phyloP scores from a whole-genome alignment of 202 grass and related monocot species.

The Setaria viridis region DNA sequence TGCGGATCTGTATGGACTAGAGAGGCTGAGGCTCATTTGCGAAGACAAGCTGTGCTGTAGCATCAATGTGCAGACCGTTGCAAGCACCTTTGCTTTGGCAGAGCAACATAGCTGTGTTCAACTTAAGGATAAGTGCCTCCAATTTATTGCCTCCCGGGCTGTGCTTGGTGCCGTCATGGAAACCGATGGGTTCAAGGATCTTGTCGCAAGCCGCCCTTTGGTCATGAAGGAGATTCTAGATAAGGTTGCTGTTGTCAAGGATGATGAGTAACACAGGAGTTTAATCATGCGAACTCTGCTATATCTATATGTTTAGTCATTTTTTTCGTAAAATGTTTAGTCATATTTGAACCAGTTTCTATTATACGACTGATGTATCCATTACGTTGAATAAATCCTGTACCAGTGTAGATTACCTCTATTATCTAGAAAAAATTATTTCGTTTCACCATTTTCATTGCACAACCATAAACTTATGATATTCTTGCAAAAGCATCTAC shows the following conservation, averaged over 20 bases:
- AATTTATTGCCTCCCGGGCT: neutral
- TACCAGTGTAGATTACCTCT: too few species aligned
- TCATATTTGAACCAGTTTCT: too few species aligned
- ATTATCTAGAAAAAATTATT: too few species aligned
- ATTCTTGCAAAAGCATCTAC: too few species aligned
- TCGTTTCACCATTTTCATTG: too few species aligned
- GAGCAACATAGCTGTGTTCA: neutral
- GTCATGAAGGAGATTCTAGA: neutral
- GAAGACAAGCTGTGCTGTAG: neutral
- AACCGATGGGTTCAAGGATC: neutral
- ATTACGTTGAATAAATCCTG: too few species aligned
- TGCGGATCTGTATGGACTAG: conserved; percentile 21
- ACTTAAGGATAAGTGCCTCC: neutral
- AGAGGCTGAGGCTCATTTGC: neutral
- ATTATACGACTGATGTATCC: too few species aligned
- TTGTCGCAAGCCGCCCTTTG: neutral
- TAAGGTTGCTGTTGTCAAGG: neutral
- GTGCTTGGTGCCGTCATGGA: neutral
- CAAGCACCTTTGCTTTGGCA: neutral
- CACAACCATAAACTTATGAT: too few species aligned
- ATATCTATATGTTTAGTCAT: too few species aligned
- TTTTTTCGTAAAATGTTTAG: too few species aligned
- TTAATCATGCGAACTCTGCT: too few species aligned
- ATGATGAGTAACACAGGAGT: too few species aligned
- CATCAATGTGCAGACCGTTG: neutral